phyloP scores from a whole-genome alignment of 208 protist genomes.

The Leishmania tarentolae region DNA sequence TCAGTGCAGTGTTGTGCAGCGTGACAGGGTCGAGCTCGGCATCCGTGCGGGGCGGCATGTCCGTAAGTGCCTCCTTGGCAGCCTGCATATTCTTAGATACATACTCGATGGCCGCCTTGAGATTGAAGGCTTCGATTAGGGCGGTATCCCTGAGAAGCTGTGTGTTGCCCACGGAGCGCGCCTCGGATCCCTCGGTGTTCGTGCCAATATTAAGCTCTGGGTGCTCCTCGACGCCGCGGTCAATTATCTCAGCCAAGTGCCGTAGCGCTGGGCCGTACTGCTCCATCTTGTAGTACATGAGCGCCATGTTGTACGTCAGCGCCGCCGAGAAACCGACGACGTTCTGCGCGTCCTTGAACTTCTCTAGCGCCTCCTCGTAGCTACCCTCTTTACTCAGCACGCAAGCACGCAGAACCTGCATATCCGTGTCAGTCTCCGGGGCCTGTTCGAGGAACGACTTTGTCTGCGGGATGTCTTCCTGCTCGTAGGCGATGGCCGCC shows the following conservation, averaged over 20 bases:
- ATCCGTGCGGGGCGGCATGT: slow-evolving; percentile 96
- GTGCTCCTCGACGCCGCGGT: slow-evolving; percentile 94
- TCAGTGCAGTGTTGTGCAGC: slow-evolving; percentile 97
- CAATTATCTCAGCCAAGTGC: slow-evolving; percentile 96
- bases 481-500: slow-evolving; percentile 92
- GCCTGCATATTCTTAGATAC: slow-evolving; percentile 89
- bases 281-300: slow-evolving; percentile 96
- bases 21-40: slow-evolving; percentile 97
- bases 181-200: slow-evolving; percentile 93
- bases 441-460: slow-evolving; percentile 90
- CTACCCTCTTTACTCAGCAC: slow-evolving; percentile 91
- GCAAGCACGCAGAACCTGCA: slow-evolving; percentile 88
- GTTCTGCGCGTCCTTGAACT: slow-evolving; percentile 94
- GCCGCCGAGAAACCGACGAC: slow-evolving; percentile 89
- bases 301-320: slow-evolving; percentile 96
- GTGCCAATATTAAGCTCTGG: slow-evolving; percentile 94
- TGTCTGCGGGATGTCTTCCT: slow-evolving; percentile 91
- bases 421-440: slow-evolving; percentile 84
- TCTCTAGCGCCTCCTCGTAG: slow-evolving; percentile 92
- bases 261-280: slow-evolving; percentile 94
- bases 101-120: slow-evolving; percentile 98
- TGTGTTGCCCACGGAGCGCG: slow-evolving; percentile 95
- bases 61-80: slow-evolving; percentile 95
- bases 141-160: slow-evolving; percentile 95
- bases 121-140: slow-evolving; percentile 97